phyloP scores from a whole-genome alignment of 23 red algal species.

The Agarophyton chilense region DNA sequence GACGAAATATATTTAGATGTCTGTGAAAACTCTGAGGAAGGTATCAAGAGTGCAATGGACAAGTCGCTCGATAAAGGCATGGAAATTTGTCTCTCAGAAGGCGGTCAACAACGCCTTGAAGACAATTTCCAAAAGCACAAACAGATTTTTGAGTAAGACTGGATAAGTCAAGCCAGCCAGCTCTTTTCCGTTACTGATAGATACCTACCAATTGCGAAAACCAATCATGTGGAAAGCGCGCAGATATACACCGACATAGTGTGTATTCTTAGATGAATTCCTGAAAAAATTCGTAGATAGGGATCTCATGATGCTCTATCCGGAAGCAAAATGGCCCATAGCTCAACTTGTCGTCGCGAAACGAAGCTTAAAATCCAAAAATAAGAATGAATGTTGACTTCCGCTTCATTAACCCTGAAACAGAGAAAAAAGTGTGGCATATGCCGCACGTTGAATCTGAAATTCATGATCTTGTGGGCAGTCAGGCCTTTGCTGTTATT shows the following conservation, averaged over 20 bases:
- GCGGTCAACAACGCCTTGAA: background rate
- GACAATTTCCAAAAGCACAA: background rate
- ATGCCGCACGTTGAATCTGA: conserved; percentile 40
- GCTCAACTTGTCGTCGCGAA: conserved; percentile 36
- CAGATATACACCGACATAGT: conserved; percentile 7
- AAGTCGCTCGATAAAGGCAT: background rate
- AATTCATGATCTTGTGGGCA: conserved; percentile 15
- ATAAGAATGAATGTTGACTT: conserved; percentile 40
- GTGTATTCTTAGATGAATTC: conserved; percentile 17
- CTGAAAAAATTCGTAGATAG: conserved; percentile 9
- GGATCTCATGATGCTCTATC: conserved; percentile 16
- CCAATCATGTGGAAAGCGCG: conserved; percentile 43
- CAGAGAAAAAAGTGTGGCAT: conserved; percentile 5
- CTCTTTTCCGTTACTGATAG: background rate
- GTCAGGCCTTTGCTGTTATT: conserved; percentile 18
- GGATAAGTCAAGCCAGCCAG: background rate
- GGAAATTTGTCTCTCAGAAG: background rate
- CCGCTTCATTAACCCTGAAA: conserved; percentile 6
- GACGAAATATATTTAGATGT: background rate
- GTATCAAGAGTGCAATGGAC: background rate
- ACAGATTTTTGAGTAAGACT: background rate
- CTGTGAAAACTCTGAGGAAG: background rate
- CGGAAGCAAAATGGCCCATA: conserved; percentile 26
- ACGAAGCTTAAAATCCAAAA: background rate
- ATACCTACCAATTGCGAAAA: background rate